Percentiles rank a stretch among this genome's conserved stretches.
phyloP scores from a whole-genome alignment of 768 basidiomycete species.

The Epithele typhae region DNA sequence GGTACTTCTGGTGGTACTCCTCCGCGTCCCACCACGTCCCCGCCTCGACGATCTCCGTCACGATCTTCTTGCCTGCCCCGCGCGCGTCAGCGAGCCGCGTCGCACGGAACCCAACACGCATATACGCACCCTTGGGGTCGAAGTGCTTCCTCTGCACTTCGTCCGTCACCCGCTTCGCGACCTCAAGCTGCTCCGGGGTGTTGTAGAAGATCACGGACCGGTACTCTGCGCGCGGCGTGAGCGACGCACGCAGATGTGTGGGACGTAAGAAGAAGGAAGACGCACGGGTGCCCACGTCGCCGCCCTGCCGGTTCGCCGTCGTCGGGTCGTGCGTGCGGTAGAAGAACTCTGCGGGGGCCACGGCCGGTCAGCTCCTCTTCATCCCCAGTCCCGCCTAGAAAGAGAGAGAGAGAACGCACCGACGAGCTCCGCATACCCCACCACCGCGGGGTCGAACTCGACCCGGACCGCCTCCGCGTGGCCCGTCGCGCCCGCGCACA shows the following conservation, averaged over 20 bases:
- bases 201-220: slow-evolving; percentile 89
- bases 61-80: slow-evolving; percentile 56
- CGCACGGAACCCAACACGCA: no score
- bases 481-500: slow-evolving; percentile 76
- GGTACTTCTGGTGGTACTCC: slow-evolving; percentile 79
- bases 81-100: neutral
- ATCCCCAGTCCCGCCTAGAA: neutral
- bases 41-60: slow-evolving; percentile 68
- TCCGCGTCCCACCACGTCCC: slow-evolving; percentile 81
- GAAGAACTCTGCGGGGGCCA: slow-evolving; percentile 69
- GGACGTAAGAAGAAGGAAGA: slow-evolving; percentile 8
- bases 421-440: slow-evolving; percentile 83
- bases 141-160: slow-evolving; percentile 86
- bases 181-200: slow-evolving; percentile 62
- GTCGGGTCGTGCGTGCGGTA: slow-evolving; percentile 95
- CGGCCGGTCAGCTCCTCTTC: neutral
- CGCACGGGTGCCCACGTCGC: slow-evolving; percentile 74
- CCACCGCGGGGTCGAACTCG: slow-evolving; percentile 75
- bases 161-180: slow-evolving; percentile 72
- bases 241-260: neutral
- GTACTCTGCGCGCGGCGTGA: slow-evolving; percentile 69
- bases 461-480: slow-evolving; percentile 89
- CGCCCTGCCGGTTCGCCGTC: slow-evolving; percentile 74
- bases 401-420: slow-evolving; percentile 44
- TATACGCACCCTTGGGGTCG: slow-evolving; percentile 42